phyloP scores from a whole-genome alignment of 306 rosid species.

The Vigna mungo region DNA sequence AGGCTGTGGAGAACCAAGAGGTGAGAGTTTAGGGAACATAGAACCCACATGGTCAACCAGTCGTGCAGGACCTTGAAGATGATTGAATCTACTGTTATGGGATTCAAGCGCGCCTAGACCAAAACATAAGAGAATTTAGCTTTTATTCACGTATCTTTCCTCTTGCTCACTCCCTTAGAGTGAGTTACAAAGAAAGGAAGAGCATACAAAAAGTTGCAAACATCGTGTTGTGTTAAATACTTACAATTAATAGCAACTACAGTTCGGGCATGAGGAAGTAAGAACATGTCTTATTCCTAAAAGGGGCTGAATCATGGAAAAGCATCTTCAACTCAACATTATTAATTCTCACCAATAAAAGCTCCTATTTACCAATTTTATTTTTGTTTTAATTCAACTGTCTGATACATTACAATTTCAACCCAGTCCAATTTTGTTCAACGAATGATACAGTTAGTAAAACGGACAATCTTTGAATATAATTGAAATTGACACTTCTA shows the following conservation, averaged over 20 bases:
- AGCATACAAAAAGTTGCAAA: not conserved
- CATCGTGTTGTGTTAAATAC: not conserved
- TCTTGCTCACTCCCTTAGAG: conserved; percentile 17
- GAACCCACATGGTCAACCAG: conserved; percentile 50
- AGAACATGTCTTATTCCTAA: conserved; percentile 18
- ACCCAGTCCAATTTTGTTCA: conserved; percentile 19
- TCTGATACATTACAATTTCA: conserved; percentile 22
- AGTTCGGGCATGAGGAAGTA: conserved; percentile 12
- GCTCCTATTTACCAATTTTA: not conserved
- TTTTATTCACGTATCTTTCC: not conserved
- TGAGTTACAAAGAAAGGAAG: conserved; percentile 21
- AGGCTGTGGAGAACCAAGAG: conserved; percentile 78
- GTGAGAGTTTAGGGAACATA: conserved; percentile 68
- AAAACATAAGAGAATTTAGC: conserved; percentile 35
- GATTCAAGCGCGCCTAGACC: conserved; percentile 60
- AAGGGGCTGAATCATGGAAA: conserved; percentile 26
- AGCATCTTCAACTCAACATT: not conserved
- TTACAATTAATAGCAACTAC: conserved; percentile 14
- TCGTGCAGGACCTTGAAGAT: conserved; percentile 43
- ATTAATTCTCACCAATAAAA: conserved; percentile 9
- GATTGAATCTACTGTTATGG: conserved; percentile 49
- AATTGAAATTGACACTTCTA: conserved; percentile 12
- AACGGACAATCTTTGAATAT: not conserved
- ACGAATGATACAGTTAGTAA: not conserved
- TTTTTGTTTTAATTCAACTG: conserved; percentile 21